A percentile compares a stretch with the other conserved stretches of the same genome.
phyloP scores from a whole-genome alignment of 441 rosid genomes.

The Mallotus japonicus region DNA sequence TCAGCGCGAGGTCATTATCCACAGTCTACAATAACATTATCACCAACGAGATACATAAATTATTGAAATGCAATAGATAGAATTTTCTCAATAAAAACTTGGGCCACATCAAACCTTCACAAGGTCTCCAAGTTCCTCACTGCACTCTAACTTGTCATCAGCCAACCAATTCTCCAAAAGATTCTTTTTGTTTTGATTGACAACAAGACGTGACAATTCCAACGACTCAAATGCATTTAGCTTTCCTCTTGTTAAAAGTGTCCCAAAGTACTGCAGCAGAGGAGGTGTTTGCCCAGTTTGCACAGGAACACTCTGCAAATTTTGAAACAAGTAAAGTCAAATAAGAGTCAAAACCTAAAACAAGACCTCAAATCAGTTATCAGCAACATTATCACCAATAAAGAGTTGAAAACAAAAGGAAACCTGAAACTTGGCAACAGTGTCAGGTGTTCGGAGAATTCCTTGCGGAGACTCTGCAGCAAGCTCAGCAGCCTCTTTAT shows the following conservation, averaged over 20 bases:
- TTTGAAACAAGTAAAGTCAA: constrained; percentile 15
- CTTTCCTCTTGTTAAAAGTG: constrained; percentile 94
- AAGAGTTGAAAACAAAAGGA: constrained; percentile 14
- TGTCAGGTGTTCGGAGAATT: constrained; percentile 96
- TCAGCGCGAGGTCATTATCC: constrained; percentile 98
- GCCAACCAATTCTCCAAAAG: constrained; percentile 98
- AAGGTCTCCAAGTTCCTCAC: constrained; percentile 99
- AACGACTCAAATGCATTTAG: constrained; percentile 95
- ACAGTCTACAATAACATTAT: constrained; percentile 64
- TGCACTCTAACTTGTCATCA: constrained; percentile 98
- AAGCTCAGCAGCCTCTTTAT: constrained; percentile 99
- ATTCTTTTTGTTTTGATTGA: constrained; percentile 98
- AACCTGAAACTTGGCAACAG: constrained; percentile 99
- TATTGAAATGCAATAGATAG: neutral
- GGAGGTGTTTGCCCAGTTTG: constrained; percentile 99
- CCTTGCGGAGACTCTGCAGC: constrained; percentile 99
- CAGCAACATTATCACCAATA: neutral
- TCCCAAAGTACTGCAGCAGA: constrained; percentile 95
- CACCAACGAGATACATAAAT: constrained; percentile 4
- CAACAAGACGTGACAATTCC: constrained; percentile 98
- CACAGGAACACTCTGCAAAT: constrained; percentile 95
- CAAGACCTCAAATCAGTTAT: neutral
- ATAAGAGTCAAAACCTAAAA: neutral
- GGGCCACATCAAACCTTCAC: constrained; percentile 65
- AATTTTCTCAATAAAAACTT: neutral